phyloP scores from a whole-genome alignment of 129 eudicot genomes.

The Erigeron canadensis region DNA sequence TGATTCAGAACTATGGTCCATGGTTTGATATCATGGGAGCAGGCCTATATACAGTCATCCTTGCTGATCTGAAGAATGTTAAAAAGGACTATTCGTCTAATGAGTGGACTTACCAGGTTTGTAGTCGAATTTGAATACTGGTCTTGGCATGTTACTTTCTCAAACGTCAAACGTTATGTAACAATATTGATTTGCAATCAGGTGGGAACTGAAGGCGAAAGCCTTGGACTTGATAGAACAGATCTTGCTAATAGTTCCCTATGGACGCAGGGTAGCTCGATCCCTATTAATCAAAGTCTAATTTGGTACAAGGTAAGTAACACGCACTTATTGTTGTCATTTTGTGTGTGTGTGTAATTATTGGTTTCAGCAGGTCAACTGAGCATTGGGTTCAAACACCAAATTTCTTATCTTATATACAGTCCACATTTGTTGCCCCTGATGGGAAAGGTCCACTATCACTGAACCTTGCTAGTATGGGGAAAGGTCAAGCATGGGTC shows the following conservation, averaged over 20 bases:
- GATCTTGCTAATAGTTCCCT: conserved; percentile 63
- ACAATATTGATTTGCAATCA: conserved; percentile 25
- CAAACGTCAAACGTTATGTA: conserved; percentile 3
- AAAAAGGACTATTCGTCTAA: conserved; percentile 51
- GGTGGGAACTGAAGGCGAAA: conserved; percentile 85
- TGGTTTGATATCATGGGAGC: conserved; percentile 81
- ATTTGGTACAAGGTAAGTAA: conserved; percentile 74
- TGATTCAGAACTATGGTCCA: conserved; percentile 75
- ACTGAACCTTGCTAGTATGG: conserved; percentile 72
- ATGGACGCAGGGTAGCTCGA: conserved; percentile 49
- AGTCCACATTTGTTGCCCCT: conserved; percentile 65
- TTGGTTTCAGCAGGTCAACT: neutral
- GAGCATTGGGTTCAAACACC: neutral
- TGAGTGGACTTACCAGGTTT: conserved; percentile 84
- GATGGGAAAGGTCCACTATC: conserved; percentile 67
- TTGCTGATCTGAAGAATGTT: conserved; percentile 38
- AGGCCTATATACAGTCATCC: conserved; percentile 57
- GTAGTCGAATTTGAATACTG: neutral
- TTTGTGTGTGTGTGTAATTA: neutral
- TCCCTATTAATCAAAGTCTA: conserved; percentile 52
- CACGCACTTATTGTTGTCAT: neutral
- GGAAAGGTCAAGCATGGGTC: conserved; percentile 81
- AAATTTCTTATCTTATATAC: conserved; percentile 19
- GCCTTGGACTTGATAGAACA: conserved; percentile 58
- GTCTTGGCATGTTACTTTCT: neutral